Conservation (phyloP, 192 early-diverging fungal species). For the Backusella circina region DNA sequence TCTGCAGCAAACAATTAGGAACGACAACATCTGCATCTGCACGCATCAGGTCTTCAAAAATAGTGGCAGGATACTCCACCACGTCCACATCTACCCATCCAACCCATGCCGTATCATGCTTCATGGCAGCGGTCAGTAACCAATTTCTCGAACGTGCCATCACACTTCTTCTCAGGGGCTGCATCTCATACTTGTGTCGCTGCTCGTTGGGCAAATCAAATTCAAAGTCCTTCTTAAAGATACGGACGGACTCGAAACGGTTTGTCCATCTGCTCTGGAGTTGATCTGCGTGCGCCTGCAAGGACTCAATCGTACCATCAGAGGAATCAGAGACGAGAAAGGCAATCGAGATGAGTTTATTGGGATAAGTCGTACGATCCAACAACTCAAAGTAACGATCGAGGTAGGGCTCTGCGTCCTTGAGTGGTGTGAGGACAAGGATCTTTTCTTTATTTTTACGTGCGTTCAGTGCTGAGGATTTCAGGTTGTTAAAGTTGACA, state of each 20-base stretch:
- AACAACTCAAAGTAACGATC: conserved; percentile 54
- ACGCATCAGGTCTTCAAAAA: conserved; percentile 50
- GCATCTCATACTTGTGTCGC: conserved; percentile 47
- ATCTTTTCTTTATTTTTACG: conserved; percentile 21
- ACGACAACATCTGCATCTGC: conserved; percentile 55
- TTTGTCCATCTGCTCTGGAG: background rate
- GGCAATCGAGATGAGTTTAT: conserved; percentile 46
- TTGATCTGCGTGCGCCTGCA: conserved; percentile 28
- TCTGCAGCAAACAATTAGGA: conserved; percentile 48
- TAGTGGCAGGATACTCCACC: conserved; percentile 49
- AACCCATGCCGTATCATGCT: conserved; percentile 50
- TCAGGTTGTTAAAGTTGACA: conserved; percentile 16
- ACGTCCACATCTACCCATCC: conserved; percentile 62
- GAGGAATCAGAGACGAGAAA: conserved; percentile 59
- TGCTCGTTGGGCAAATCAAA: conserved; percentile 47
- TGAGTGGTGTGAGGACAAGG: conserved; percentile 56
- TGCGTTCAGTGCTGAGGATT: conserved; percentile 5
- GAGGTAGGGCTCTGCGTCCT: conserved; percentile 51
- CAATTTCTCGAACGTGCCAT: conserved; percentile 59
- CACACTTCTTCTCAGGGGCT: conserved; percentile 45
- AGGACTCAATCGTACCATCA: conserved; percentile 46
- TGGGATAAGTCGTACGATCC: conserved; percentile 47
- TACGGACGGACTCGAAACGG: conserved; percentile 40
- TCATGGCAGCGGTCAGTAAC: conserved; percentile 45
- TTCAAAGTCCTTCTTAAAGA: conserved; percentile 56